Evolutionary conservation across 306 rosid species (phyloP).

Genomic region (Rosa chinensis): DNA sequence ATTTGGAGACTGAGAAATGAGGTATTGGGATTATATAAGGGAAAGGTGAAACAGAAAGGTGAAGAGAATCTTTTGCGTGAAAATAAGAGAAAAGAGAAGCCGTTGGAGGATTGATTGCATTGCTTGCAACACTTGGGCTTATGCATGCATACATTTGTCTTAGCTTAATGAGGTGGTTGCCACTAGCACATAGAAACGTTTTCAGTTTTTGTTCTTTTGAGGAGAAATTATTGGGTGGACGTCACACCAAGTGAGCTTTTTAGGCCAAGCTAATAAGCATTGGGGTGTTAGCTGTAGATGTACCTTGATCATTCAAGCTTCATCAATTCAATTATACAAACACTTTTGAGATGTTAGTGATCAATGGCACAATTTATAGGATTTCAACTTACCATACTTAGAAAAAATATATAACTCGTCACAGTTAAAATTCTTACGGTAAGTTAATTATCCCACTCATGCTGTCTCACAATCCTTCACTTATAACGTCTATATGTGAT

Average conservation of each 20-base stretch:
- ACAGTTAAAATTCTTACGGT: neutral
- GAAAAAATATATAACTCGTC: neutral
- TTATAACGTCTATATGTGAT: neutral
- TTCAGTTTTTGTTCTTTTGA: conserved; percentile 37
- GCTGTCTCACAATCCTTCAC: neutral
- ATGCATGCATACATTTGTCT: conserved; percentile 19
- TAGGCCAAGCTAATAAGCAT: neutral
- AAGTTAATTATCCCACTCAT: neutral
- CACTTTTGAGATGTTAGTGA: neutral
- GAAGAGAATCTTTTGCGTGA: conserved; percentile 20
- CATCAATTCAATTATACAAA: neutral
- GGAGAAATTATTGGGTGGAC: neutral
- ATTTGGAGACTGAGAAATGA: neutral
- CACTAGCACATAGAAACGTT: conserved; percentile 28
- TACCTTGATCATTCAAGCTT: neutral
- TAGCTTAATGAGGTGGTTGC: conserved; percentile 20
- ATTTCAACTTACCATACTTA: neutral
- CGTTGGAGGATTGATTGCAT: conserved; percentile 22
- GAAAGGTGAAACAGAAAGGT: conserved; percentile 19
- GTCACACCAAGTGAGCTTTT: conserved; percentile 12
- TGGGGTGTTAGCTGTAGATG: neutral
- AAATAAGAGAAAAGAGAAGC: conserved; percentile 21
- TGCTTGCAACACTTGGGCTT: conserved; percentile 37
- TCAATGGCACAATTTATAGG: neutral
- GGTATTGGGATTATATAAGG: neutral